Evolutionary conservation across 75 land plant species (phyloP), one percentile per base, ranked within the genome.

Genomic region (Adiantum capillusveneris): DNA sequence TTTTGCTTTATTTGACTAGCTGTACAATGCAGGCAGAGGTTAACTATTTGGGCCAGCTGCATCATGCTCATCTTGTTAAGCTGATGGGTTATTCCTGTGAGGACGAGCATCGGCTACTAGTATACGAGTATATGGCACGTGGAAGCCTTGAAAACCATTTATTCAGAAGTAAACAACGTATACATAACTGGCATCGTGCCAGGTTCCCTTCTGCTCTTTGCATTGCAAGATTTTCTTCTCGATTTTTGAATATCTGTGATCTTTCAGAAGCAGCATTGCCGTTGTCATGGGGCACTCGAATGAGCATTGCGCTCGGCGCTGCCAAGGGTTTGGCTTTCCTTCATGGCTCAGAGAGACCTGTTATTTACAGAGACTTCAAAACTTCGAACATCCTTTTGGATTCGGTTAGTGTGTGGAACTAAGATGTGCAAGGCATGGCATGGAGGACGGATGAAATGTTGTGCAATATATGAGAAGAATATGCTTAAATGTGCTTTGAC

Each of bases 131-230:
- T 29, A 76, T 89, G 81, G 65, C 80, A 1, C 71, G 62, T 57
- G 89, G 94, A 14, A 79, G 81, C 69, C 69, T 88, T 45, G 82
- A 79, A 36, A 80, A 84, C 53, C 82, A 77, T 30, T 75, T 88
- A 22, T 80, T 83, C 34, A 64, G 76, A 25, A 69, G 85, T 82
- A 75, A 53, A 53, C 29, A 53, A 22, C 29, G 1, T 53, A 5
- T 25, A 12, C 55, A 22, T 53, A 3, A n/a, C n/a, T n/a, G 5
- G n/a, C 17, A n/a, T n/a, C 3, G 49, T 7, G 21, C 21, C 14
- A 2, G 21, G 5, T 17, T 5, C 5, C 5, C 17, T 20, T n/a
- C 14, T 17, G 2, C 17, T 20, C 21, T n/a, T n/a, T 46, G 5
- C 14, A 26, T 53, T 53, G 21, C 14, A 53, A 5, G 13, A 3